These are phyloP conservation scores for Colletotrichum viniferum DNA, from an alignment of 2,329 filamentous ascomycete genomes.

Conservation along the genomic window DNA sequence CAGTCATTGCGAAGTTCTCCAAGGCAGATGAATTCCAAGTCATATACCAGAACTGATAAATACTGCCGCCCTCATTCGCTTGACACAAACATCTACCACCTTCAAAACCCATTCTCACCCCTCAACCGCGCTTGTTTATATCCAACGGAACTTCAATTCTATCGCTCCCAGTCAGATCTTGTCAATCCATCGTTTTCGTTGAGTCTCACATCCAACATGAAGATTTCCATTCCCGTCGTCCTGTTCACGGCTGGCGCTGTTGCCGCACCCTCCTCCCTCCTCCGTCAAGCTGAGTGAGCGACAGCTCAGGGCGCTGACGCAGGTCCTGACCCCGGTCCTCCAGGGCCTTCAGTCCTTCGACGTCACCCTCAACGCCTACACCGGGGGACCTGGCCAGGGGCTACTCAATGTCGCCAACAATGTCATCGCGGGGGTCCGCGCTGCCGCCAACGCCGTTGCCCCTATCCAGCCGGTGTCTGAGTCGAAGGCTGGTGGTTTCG, in stretches of 20 bases:
- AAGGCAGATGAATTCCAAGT: background rate
- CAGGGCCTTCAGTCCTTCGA: background rate
- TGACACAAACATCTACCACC: background rate
- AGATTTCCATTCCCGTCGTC: background rate
- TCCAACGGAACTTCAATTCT: background rate
- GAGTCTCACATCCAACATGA: background rate
- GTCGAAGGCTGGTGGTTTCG: background rate
- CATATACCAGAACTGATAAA: fast-evolving
- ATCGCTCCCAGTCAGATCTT: background rate
- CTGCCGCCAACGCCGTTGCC: background rate
- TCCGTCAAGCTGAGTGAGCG: background rate
- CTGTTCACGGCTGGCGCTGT: background rate
- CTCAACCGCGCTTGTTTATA: background rate
- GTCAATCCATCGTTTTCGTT: background rate
- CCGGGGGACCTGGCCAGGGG: background rate
- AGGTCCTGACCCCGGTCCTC: background rate
- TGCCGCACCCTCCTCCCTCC: background rate
- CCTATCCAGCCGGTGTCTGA: background rate
- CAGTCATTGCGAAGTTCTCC: background rate
- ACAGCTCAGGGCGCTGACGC: background rate
- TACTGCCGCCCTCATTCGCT: background rate
- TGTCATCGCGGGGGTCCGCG: background rate
- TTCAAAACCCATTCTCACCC: background rate
- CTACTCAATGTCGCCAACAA: background rate
- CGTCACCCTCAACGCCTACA: background rate